Evolutionary conservation across 345 rosid genomes (phyloP), one percentile per base, ranked within the genome.

Genomic region (Hirschfeldia incana): DNA sequence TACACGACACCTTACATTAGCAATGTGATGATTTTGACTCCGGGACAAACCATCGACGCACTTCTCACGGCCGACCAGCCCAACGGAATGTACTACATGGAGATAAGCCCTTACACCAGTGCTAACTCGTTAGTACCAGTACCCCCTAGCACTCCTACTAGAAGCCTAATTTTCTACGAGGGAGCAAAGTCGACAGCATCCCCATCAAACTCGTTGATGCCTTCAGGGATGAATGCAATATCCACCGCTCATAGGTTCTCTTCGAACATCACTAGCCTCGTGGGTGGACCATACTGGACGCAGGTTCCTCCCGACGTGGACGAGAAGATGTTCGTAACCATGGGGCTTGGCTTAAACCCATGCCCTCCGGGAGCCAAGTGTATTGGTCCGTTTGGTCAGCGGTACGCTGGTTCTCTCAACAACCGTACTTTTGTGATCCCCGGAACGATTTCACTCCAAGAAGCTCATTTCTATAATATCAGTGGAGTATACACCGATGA

Each of bases 1-100:
- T 94, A 94, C 85, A 89, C 92, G 3, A 66, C 76, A 0, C 97
- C 91, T 13, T 87, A 89, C 34, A 58, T 74, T 42, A 88, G 88
- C 6, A 91, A 87, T 6, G 86, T 94, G 1, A 79, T 94, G 8
- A 80, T 88, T 4, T 34, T 85, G 11, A 84, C 88, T 10, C 97
- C 97, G 0, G 98, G 97, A 28, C 94, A 91, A 75, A 88, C 97
- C 0, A 65, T 78, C 0, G 98, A 94, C 30, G 87, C 83, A 34
- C 83, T 94, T 39, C 80, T 92, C 33, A 64, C 67, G 0, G 87
- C 97, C 0, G 80, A 92, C 72, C 97, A 94, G 55, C 69, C 84
- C 0, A 58, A 74, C 0, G 92, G 92, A 5, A 78, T 80, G 16
- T 92, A 89, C 82, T 88, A 89, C 78, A 94, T 94, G 93, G 86